Evolutionary conservation across 1,284 basidiomycete species (phyloP), one percentile per base, ranked within the genome.

Genomic region (Ustilago shanxiensis): DNA sequence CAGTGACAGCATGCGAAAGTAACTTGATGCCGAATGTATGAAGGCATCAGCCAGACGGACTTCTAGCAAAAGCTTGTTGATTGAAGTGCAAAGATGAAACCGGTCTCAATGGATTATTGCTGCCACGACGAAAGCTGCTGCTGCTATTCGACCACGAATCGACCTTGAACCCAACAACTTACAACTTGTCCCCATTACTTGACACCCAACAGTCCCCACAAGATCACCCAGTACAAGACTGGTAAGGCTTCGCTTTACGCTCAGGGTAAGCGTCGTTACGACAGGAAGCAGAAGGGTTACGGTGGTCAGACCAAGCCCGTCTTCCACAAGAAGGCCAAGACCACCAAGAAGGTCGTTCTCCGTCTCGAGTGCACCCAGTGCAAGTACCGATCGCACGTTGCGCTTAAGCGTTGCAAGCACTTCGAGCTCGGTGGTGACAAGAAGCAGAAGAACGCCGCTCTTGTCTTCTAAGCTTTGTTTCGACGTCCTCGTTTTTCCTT

Each of bases 261-360:
- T 73, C 95, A 99, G 90, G 97, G 96, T 89, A 99, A 99, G 92
- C 94, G 96, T 87, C 95, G 97, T 91, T 99, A 99, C 89, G 96
- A 98, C 90, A 80, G 83, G 85, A 98, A 97, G 91, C 95, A 97
- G 89, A 93, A 92, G 86, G 96, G 96, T 90, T 99, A 98, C 89
- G 96, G 96, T 93, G 96, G 96, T 90, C 95, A 98, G 90, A 99
- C 96, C 80, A 99, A 99, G 91, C 96, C 97, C 82, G 95, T 98
- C 88, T 98, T 98, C 93, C 96, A 98, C 93, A 98, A 95, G 90
- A 96, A 95, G 92, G 93, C 85, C 60, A 86, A 86, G 85, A 75
- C 94, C 82, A 98, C 96, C 81, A 99, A 98, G 93, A 99, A 99
- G 91, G 95, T 98, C 83, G 96, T 98, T 65, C 90, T 99, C 79